Evolutionary conservation across 495 filamentous ascomycete species (phyloP).

Genomic region (Hypoxylon fuscum): DNA sequence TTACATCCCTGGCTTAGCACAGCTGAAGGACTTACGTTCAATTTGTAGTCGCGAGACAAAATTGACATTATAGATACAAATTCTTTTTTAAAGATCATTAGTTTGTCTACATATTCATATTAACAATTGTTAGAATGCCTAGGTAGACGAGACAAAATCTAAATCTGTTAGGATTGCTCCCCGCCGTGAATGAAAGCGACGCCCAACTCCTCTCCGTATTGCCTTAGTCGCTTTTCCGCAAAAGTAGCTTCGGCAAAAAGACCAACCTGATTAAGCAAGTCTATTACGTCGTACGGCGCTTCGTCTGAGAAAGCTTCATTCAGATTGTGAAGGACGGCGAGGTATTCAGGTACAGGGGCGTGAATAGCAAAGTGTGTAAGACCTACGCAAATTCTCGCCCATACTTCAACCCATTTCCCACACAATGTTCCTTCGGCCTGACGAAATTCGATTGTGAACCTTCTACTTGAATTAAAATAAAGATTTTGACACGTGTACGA

Average conservation of each 20-base stretch:
- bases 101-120: too few relatives aligned
- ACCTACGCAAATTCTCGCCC: constrained; percentile 45
- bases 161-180: too few relatives aligned
- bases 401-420: constrained; percentile 29
- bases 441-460: constrained; percentile 52
- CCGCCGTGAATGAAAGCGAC: neutral
- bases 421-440: constrained; percentile 47
- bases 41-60: too few relatives aligned
- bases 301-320: neutral
- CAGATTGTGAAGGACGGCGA: constrained; percentile 6
- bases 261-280: constrained; percentile 22
- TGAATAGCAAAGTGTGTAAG: constrained; percentile 38
- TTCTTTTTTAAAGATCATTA: too few relatives aligned
- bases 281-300: constrained; percentile 24
- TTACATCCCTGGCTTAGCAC: too few relatives aligned
- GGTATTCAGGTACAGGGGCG: constrained; percentile 11
- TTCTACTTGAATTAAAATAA: neutral
- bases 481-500: neutral
- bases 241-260: constrained; percentile 16
- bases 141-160: too few relatives aligned
- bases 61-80: too few relatives aligned
- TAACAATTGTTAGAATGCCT: too few relatives aligned
- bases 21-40: too few relatives aligned
- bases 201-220: neutral
- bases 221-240: neutral